phyloP scores from a whole-genome alignment of 306 rosid species.

The Sicyos baderoa region DNA sequence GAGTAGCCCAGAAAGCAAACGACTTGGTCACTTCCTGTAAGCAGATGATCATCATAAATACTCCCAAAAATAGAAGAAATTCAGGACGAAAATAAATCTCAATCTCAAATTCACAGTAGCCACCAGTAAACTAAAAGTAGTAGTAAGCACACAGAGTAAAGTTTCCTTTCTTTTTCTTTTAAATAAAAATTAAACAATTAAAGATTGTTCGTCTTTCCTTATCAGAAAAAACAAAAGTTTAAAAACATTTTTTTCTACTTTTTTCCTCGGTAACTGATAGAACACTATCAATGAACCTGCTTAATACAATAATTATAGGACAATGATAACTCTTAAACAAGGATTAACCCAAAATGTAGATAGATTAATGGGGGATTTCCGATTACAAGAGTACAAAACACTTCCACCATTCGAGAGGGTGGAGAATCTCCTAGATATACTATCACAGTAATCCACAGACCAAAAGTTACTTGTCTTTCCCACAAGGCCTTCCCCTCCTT shows the following conservation, averaged over 20 bases:
- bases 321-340: no score
- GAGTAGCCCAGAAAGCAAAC: constrained; percentile 86
- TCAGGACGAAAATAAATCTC: background rate
- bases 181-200: background rate
- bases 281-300: no score
- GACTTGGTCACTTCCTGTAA: constrained; percentile 77
- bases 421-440: no score
- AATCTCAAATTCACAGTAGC: background rate
- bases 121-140: background rate
- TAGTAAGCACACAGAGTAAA: background rate
- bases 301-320: no score
- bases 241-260: background rate
- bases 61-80: background rate
- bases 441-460: no score
- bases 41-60: constrained; percentile 20
- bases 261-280: background rate
- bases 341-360: no score
- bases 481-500: no score
- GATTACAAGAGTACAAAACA: no score
- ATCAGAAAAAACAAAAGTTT: background rate
- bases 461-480: no score
- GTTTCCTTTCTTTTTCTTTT: background rate
- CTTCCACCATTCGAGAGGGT: no score
- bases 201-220: background rate
- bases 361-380: no score